Evolutionary conservation across 2,329 filamentous ascomycete genomes (phyloP), one percentile per base, ranked within the genome.

Genomic region (Periconia digitata): DNA sequence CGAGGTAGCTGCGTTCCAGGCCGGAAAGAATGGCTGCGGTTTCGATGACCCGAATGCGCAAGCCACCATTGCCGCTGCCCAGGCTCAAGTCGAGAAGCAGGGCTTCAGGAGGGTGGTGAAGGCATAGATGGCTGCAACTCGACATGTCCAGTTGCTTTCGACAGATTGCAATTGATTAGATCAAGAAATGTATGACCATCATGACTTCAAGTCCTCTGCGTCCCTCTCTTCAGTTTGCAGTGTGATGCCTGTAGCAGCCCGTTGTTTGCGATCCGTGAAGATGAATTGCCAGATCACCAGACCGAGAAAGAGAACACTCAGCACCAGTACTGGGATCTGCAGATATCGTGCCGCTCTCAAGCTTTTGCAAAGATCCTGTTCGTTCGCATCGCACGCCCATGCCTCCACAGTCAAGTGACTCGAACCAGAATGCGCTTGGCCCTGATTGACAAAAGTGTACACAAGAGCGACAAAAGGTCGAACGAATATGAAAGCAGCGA

Each of bases 21-120:
- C 60, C 37, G 64, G 63, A 23, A 67, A 67, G 58, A 62, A 57
- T 6, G 63, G 64, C 8, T 67, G 64, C 37, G 62, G 60, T 22
- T 66, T 67, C 44, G 47, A 36, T 1, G 64, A 67, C 34, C 64
- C 64, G 10, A 66, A 67, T 38, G 58, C 62, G 3, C 45, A 49
- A 7, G 51, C 54, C 20, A 60, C 60, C 3, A 66, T 67, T 49
- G 62, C 63, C 17, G 64, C 60, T n/a, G 64, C 63, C 1, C 21
- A 67, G 50, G 58, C 55, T 5, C 64, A 66, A 53, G 62, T 66
- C 23, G 51, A 41, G 39, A 21, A 55, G 54, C 64, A 67, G 50
- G 63, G 64, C 1, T 67, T 66, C 42, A 65, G 56, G 59, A 59
- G 58, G 53, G 59, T 57, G 39, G 55, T 58, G 40, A 38, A 36